These are phyloP conservation scores for Cetradonia linearis DNA, from an alignment of 495 filamentous ascomycete species.

Conservation along the genomic window DNA sequence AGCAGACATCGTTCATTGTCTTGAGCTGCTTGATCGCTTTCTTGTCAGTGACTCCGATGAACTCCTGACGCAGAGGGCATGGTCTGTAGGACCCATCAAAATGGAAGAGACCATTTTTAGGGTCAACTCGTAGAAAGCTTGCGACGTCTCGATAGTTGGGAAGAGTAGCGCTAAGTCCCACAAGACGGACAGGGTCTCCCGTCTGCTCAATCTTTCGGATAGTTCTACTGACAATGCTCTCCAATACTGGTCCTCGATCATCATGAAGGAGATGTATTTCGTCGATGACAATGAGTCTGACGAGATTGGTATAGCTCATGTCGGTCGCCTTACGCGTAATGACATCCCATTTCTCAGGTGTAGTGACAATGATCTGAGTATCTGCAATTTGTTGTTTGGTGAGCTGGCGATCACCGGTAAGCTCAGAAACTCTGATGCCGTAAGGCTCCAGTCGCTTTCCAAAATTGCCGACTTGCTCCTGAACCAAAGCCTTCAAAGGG, in stretches of 20 bases:
- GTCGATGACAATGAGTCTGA: conserved; percentile 90
- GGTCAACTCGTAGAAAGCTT: conserved; percentile 88
- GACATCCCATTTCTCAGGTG: conserved; percentile 98
- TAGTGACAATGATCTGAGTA: conserved; percentile 97
- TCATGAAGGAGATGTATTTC: conserved; percentile 98
- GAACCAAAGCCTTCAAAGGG: conserved; percentile 86
- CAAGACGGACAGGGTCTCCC: conserved; percentile 77
- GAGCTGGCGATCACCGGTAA: conserved; percentile 95
- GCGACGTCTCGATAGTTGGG: conserved; percentile 97
- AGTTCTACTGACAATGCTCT: conserved; percentile 92
- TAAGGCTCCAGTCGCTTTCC: conserved; percentile 83
- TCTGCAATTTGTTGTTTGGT: conserved; percentile 98
- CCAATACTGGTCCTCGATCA: conserved; percentile 90
- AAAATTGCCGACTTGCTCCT: conserved; percentile 96
- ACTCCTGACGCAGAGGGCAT: conserved; percentile 90
- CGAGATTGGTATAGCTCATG: conserved; percentile 91
- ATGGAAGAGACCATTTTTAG: conserved; percentile 77
- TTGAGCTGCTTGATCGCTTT: conserved; percentile 99
- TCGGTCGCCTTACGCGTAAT: conserved; percentile 98
- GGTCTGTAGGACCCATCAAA: conserved; percentile 93
- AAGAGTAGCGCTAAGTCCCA: conserved; percentile 89
- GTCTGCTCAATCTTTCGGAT: conserved; percentile 89
- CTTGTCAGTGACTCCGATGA: conserved; percentile 94
- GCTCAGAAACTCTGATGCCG: conserved; percentile 82
- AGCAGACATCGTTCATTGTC: conserved; percentile 98